A percentile compares a stretch with the other conserved stretches of the same genome.
Evolutionary conservation across 495 filamentous ascomycete species (phyloP).

Genomic region (Platismatia glauca): DNA sequence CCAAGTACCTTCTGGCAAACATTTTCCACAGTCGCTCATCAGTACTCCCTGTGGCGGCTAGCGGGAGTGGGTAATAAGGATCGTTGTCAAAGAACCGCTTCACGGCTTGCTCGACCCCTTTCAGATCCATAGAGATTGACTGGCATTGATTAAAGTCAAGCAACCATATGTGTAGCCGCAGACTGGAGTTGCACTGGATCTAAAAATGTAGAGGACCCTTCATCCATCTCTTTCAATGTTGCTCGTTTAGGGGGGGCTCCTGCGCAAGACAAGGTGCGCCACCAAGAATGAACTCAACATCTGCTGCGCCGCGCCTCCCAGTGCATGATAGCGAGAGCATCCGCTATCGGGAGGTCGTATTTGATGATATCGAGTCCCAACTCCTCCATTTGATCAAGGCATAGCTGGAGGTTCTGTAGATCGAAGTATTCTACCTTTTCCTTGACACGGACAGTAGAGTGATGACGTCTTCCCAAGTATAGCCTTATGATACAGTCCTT

Average conservation of each 20-base stretch:
- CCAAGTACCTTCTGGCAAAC: background rate
- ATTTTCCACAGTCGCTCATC: background rate
- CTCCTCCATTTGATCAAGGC: constrained; percentile 38
- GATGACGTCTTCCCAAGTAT: constrained; percentile 34
- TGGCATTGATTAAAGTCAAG: constrained; percentile 38
- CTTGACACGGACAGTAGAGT: background rate
- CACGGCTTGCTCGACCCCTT: constrained; percentile 28
- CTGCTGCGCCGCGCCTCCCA: constrained; percentile 35
- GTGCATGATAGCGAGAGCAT: constrained; percentile 37
- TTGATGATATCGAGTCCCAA: constrained; percentile 26
- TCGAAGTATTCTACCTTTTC: constrained; percentile 24
- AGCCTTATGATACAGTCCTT: constrained; percentile 36
- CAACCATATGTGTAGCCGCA: constrained; percentile 29
- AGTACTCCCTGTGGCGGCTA: background rate
- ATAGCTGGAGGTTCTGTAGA: constrained; percentile 38
- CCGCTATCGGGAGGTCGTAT: constrained; percentile 31
- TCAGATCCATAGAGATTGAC: constrained; percentile 26
- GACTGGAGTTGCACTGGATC: background rate
- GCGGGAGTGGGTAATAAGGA: constrained; percentile 25
- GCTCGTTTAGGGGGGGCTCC: background rate
- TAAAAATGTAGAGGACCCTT: constrained; percentile 3
- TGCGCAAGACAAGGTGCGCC: constrained; percentile 13
- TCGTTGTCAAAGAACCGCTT: constrained; percentile 32
- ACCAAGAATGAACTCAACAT: constrained; percentile 44
- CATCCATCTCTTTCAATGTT: constrained; percentile 2